A percentile compares a stretch with the other conserved stretches of the same genome.
Conservation (phyloP, 2,329 filamentous ascomycete genomes). For the Alternaria ventricosa region DNA sequence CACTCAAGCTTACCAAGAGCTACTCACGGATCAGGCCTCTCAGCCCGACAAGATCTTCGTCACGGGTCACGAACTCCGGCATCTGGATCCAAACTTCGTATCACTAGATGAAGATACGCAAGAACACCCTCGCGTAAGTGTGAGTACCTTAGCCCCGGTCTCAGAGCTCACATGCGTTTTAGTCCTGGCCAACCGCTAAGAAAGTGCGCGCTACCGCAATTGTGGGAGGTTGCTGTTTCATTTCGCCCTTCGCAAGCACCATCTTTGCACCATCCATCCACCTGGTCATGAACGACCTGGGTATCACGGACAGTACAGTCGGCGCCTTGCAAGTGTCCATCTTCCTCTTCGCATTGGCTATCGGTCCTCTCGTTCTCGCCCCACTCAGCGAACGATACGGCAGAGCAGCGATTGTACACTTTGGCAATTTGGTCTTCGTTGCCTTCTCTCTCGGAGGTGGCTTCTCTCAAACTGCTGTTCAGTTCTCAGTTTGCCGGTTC, state of each 20-base stretch:
- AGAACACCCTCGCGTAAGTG: background rate
- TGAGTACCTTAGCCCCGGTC: too few relatives aligned
- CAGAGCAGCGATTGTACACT: constrained; percentile 26
- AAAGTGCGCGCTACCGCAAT: constrained; percentile 11
- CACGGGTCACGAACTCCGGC: background rate
- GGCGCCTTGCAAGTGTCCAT: constrained; percentile 36
- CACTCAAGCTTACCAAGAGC: background rate
- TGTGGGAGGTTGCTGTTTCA: constrained; percentile 12
- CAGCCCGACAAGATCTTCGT: background rate
- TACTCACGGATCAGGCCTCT: background rate
- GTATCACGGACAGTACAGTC: constrained; percentile 25
- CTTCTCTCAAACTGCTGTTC: background rate
- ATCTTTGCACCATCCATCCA: constrained; percentile 37
- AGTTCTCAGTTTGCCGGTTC: background rate
- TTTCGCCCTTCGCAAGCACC: constrained; percentile 21
- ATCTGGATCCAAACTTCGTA: background rate
- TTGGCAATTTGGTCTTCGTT: constrained; percentile 30
- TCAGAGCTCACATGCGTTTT: too few relatives aligned
- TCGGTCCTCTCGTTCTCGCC: constrained; percentile 40
- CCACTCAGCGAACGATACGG: constrained; percentile 38
- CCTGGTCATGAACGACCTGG: constrained; percentile 24
- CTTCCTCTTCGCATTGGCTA: constrained; percentile 38
- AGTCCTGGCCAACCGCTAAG: constrained; percentile 8
- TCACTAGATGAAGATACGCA: background rate
- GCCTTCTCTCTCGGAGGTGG: constrained; percentile 34